Base-by-base conservation (phyloP, 371 early-diverging fungal genomes). In the Haplosporangium sp. region DNA sequence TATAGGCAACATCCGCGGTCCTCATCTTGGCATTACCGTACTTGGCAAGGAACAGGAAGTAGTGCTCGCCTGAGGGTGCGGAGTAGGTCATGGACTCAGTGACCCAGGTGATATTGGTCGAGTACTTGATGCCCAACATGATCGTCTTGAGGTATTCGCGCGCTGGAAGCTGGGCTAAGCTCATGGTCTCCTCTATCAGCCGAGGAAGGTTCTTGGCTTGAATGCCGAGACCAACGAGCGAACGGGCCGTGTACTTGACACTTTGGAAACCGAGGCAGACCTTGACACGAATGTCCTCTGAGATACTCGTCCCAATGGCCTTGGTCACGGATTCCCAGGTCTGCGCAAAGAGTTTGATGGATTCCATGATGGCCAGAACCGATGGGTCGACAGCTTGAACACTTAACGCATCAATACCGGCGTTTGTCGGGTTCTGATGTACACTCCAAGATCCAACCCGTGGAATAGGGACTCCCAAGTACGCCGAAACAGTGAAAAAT, bases 321-420 rank as follows among this genome's bases (percentile, higher is more conserved):
- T 58, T 58, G 45, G 59, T 45, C 8, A 58, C 43, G 45, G 42
- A 29, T 29, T 58, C 59, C 59, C 59, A 58, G 41, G 59, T 58
- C 23, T 58, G 46, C 45, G 59, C 59, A 46, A 58, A 58, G 42
- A 20, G 11, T 6, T 21, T 45, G 59, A 58, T 58, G 43, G 59
- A 16, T 23, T 45, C 23, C 59, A 45, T 45, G 14, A 58, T 41
- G 23, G 59, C 47, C 5, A 45, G 10, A 45, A 58, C n/a, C 21
- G 59, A 21, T n/a, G 46, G 59, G 29, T n/a, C 46, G 14, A 18
- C 38, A 18, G 18, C 42, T 45, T 50, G 50, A 20, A 16, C 13
- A 13, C 1, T 11, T 18, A 18, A 8, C 20, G 18, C 18, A 2
- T n/a, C 20, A 20, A 18, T 16, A 13, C 16, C n/a, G n/a, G n/a